Conservation (phyloP, 768 basidiomycete genomes). For the Tylopilus vinaceipallidus region DNA sequence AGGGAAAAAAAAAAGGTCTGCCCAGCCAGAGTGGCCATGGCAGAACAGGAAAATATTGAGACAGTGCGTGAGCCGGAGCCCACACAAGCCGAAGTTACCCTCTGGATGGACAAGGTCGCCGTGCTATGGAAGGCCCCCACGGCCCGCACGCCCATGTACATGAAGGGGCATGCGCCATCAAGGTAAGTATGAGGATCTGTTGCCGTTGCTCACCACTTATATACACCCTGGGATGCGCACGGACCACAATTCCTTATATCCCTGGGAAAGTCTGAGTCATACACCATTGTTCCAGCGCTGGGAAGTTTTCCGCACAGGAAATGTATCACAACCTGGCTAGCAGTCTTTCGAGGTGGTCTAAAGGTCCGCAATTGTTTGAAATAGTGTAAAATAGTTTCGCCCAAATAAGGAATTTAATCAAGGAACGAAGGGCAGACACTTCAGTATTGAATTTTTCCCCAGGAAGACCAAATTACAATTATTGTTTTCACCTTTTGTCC, state of each 20-base stretch:
- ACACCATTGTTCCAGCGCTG: no score
- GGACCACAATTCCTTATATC: conserved; percentile 21
- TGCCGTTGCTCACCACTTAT: conserved; percentile 1
- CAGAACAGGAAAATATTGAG: conserved; percentile 78
- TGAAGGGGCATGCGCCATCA: conserved; percentile 58
- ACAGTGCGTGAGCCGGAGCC: conserved; percentile 75
- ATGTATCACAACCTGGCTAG: no score
- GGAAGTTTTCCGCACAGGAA: no score
- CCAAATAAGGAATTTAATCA: no score
- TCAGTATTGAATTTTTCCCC: no score
- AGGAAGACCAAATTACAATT: no score
- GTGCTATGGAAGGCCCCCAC: conserved; percentile 51
- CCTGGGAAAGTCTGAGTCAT: background rate
- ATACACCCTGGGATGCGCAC: conserved; percentile 18
- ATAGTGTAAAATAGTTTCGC: no score
- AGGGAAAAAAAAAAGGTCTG: conserved; percentile 37
- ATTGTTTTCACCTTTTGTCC: no score
- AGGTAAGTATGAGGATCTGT: conserved; percentile 50
- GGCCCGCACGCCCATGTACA: conserved; percentile 51
- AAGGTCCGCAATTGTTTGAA: no score
- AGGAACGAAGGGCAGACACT: no score
- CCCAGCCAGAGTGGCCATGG: conserved; percentile 55
- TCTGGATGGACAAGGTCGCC: conserved; percentile 53
- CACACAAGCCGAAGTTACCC: conserved; percentile 45
- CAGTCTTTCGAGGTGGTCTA: no score